A percentile compares a stretch with the other conserved stretches of the same genome.
These are phyloP conservation scores for Tilletiaria anomala DNA, from an alignment of 1,284 basidiomycete genomes.

Conservation along the genomic window DNA sequence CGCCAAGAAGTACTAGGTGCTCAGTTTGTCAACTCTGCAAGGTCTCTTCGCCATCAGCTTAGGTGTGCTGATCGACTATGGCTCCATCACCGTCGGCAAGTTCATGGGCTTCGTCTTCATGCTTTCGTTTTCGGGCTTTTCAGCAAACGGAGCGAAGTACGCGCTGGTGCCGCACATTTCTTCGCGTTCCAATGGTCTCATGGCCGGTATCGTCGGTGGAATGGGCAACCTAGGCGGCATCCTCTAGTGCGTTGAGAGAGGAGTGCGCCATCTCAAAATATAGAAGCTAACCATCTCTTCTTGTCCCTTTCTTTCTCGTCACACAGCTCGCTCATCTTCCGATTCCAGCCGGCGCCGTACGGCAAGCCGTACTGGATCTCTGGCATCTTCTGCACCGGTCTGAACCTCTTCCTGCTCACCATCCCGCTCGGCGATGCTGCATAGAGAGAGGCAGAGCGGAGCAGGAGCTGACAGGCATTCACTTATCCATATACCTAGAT, in stretches of 20 bases:
- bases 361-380: neutral
- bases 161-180: slow-evolving; percentile 20
- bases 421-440: neutral
- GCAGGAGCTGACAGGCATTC: too few species aligned
- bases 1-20: slow-evolving; percentile 48
- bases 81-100: slow-evolving; percentile 13
- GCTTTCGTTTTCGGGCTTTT: slow-evolving; percentile 23
- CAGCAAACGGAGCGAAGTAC: slow-evolving; percentile 28
- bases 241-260: too few species aligned
- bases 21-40: slow-evolving; percentile 45
- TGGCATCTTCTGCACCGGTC: neutral
- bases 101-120: slow-evolving; percentile 28
- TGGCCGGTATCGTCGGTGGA: slow-evolving; percentile 17
- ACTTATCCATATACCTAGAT: too few species aligned
- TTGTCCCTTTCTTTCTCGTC: too few species aligned
- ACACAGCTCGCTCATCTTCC: neutral
- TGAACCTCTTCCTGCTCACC: neutral
- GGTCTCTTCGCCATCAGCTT: slow-evolving; percentile 46
- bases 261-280: too few species aligned
- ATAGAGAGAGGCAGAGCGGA: too few species aligned
- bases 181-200: slow-evolving; percentile 17
- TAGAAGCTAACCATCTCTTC: too few species aligned
- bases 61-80: slow-evolving; percentile 44
- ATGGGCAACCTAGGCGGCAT: slow-evolving; percentile 28
- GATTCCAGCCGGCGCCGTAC: neutral